Percentiles rank a stretch among this genome's conserved stretches.
Evolutionary conservation across 768 basidiomycete genomes (phyloP).

Genomic region (Lactifluus volemus): DNA sequence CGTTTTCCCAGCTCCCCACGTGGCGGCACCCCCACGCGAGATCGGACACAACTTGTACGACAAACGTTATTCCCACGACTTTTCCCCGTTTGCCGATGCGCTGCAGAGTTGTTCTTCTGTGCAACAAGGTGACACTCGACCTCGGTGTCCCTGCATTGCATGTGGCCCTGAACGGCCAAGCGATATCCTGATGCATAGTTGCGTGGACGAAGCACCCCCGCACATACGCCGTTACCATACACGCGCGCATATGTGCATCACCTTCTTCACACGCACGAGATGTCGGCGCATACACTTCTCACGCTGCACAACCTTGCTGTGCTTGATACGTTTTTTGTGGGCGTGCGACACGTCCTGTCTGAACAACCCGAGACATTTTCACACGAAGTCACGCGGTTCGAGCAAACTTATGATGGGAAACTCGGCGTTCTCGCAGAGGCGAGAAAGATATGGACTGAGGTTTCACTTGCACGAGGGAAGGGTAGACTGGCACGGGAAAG

Average conservation of each 20-base stretch:
- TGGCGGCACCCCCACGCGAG: slow-evolving; percentile 26
- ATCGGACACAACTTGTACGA: slow-evolving; percentile 73
- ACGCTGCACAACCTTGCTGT: slow-evolving; percentile 68
- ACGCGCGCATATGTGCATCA: slow-evolving; percentile 74
- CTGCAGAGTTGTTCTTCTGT: slow-evolving; percentile 31
- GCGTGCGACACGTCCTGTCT: slow-evolving; percentile 37
- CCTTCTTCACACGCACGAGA: slow-evolving; percentile 81
- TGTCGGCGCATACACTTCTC: slow-evolving; percentile 74
- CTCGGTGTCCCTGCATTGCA: slow-evolving; percentile 25
- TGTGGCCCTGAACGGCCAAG: slow-evolving; percentile 22
- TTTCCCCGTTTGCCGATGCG: slow-evolving; percentile 40
- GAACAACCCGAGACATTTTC: slow-evolving; percentile 25
- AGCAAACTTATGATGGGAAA: slow-evolving; percentile 40
- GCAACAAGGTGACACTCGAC: slow-evolving; percentile 31
- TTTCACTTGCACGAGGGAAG: slow-evolving; percentile 66
- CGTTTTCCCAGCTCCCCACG: slow-evolving; percentile 42
- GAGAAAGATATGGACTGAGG: slow-evolving; percentile 47
- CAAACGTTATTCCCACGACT: slow-evolving; percentile 48
- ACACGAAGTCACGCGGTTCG: slow-evolving; percentile 44
- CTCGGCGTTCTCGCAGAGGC: slow-evolving; percentile 44
- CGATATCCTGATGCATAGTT: slow-evolving; percentile 18
- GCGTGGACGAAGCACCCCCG: slow-evolving; percentile 22
- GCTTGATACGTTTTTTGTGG: slow-evolving; percentile 53
- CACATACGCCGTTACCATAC: slow-evolving; percentile 28
- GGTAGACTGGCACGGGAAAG: slow-evolving; percentile 63